phyloP scores from a whole-genome alignment of 768 basidiomycete genomes.

The Psilocybe cyanescens region DNA sequence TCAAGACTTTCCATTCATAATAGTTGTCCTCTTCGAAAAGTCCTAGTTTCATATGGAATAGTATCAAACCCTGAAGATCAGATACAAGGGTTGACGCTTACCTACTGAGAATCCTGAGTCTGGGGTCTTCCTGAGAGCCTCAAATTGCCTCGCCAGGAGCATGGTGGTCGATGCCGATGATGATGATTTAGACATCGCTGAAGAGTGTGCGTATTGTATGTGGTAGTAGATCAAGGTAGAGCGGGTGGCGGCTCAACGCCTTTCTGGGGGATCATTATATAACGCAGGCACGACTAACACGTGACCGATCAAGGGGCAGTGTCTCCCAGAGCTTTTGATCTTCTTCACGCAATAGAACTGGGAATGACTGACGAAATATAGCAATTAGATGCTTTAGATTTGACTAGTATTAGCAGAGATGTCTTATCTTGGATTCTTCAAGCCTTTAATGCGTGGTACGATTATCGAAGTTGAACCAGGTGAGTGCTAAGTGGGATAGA shows the following conservation, averaged over 20 bases:
- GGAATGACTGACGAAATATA: too few relatives aligned
- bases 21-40: conserved; percentile 95
- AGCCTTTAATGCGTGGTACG: too few relatives aligned
- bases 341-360: not conserved
- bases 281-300: conserved; percentile 8
- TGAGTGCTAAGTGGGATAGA: too few relatives aligned
- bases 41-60: conserved; percentile 49
- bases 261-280: conserved; percentile 20
- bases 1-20: conserved; percentile 95
- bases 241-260: conserved; percentile 19
- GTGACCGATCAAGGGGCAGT: conserved; percentile 13
- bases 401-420: too few relatives aligned
- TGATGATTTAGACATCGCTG: conserved; percentile 48
- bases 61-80: conserved; percentile 27
- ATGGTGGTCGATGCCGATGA: conserved; percentile 54
- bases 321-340: not conserved
- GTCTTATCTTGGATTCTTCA: too few relatives aligned
- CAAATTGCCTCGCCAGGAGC: conserved; percentile 77
- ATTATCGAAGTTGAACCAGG: too few relatives aligned
- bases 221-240: conserved; percentile 20
- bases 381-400: too few relatives aligned
- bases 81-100: conserved; percentile 35
- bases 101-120: conserved; percentile 98
- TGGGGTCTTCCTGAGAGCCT: conserved; percentile 89
- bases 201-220: not conserved